These are phyloP conservation scores for Diospyros lotus DNA, from an alignment of 148 eudicot species.

Conservation along the genomic window DNA sequence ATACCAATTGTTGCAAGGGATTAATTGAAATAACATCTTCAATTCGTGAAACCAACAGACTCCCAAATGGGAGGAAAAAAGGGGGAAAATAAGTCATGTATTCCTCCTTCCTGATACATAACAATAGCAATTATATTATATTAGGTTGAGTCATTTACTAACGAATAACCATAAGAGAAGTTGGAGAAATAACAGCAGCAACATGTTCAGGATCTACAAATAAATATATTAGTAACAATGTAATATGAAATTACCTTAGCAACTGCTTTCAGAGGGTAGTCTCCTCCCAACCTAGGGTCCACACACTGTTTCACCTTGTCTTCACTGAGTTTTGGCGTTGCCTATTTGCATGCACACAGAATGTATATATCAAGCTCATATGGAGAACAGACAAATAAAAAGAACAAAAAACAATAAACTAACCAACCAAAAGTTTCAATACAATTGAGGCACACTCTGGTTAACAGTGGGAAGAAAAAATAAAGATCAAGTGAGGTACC, in stretches of 20 bases:
- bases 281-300: conserved; percentile 53
- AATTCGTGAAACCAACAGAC: no score
- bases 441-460: background rate
- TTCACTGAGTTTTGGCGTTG: conserved; percentile 77
- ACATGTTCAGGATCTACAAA: background rate
- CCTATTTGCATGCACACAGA: conserved; percentile 30
- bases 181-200: background rate
- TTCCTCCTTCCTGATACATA: no score
- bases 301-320: conserved; percentile 76
- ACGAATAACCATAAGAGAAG: background rate
- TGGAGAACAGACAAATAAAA: no score
- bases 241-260: conserved; percentile 47
- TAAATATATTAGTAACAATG: background rate
- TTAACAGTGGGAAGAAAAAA: background rate
- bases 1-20: no score
- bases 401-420: no score
- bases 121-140: background rate
- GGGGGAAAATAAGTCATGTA: no score
- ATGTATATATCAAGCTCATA: no score
- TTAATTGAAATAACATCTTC: no score
- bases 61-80: no score
- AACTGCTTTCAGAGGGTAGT: conserved; percentile 77
- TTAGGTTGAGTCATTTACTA: background rate
- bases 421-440: no score
- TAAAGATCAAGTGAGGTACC: conserved; percentile 31